These are phyloP conservation scores for Barbatosphaeria neglecta DNA, from an alignment of 495 filamentous ascomycete species.

Conservation along the genomic window DNA sequence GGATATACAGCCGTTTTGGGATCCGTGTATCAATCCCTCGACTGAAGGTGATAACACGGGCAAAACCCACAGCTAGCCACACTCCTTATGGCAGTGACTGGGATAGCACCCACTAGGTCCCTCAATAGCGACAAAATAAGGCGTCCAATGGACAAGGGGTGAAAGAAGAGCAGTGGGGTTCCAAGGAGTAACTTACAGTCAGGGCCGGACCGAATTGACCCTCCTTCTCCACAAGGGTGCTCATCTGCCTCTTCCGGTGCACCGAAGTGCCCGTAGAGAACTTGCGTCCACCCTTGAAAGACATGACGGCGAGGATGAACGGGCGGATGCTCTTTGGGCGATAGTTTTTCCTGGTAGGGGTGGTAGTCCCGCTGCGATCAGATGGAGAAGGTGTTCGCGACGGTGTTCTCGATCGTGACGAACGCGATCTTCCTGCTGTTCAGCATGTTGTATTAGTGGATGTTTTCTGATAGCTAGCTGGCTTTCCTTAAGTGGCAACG, in stretches of 20 bases:
- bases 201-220: constrained; percentile 31
- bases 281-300: constrained; percentile 24
- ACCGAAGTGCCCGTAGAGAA: constrained; percentile 30
- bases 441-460: too few relatives aligned
- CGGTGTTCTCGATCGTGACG: background rate
- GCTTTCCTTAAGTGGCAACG: too few relatives aligned
- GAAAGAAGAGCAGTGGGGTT: background rate
- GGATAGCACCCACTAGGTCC: too few relatives aligned
- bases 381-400: background rate
- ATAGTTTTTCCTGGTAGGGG: background rate
- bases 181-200: constrained; percentile 20
- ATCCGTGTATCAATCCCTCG: too few relatives aligned
- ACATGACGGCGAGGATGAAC: constrained; percentile 14
- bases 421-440: too few relatives aligned
- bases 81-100: too few relatives aligned
- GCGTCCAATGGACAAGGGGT: too few relatives aligned
- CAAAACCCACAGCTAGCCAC: too few relatives aligned
- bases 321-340: background rate
- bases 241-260: constrained; percentile 33
- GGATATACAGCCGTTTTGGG: too few relatives aligned
- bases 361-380: background rate
- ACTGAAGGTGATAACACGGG: too few relatives aligned
- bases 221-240: constrained; percentile 30
- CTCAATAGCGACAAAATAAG: too few relatives aligned
- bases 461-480: too few relatives aligned